Conservation (phyloP, 2,329 filamentous ascomycete species). For the Pseudocercospora macadamiae region DNA sequence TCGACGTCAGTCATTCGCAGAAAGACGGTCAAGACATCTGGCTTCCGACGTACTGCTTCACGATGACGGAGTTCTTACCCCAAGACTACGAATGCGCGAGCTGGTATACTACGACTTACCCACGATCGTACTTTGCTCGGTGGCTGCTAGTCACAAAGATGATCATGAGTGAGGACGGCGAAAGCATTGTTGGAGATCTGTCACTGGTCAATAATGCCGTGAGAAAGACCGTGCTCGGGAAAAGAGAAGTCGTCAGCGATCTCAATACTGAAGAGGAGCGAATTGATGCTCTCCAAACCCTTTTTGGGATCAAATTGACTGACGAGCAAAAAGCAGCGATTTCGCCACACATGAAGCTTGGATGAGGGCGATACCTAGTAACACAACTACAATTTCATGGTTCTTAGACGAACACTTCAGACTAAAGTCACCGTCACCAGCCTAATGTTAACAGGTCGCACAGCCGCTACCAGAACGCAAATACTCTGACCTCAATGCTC, state of each 20-base stretch:
- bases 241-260: conserved; percentile 44
- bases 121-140: conserved; percentile 58
- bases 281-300: conserved; percentile 45
- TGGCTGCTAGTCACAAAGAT: conserved; percentile 58
- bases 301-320: conserved; percentile 45
- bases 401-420: no score
- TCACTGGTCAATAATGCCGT: conserved; percentile 47
- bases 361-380: no score
- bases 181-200: conserved; percentile 41
- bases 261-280: conserved; percentile 48
- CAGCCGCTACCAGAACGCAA: conserved; percentile 5
- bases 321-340: conserved; percentile 3
- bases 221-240: conserved; percentile 49
- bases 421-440: no score
- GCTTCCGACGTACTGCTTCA: conserved; percentile 66
- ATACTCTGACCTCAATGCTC: conserved; percentile 13
- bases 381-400: no score
- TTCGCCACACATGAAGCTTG: background rate
- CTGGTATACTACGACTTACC: conserved; percentile 55
- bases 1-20: conserved; percentile 36
- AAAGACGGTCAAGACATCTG: conserved; percentile 48
- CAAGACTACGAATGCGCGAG: conserved; percentile 65
- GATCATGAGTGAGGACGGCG: conserved; percentile 47
- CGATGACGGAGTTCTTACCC: conserved; percentile 64
- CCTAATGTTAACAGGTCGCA: background rate